These are phyloP conservation scores for Leccinum obscurum DNA, from an alignment of 768 basidiomycete species.

Conservation along the genomic window DNA sequence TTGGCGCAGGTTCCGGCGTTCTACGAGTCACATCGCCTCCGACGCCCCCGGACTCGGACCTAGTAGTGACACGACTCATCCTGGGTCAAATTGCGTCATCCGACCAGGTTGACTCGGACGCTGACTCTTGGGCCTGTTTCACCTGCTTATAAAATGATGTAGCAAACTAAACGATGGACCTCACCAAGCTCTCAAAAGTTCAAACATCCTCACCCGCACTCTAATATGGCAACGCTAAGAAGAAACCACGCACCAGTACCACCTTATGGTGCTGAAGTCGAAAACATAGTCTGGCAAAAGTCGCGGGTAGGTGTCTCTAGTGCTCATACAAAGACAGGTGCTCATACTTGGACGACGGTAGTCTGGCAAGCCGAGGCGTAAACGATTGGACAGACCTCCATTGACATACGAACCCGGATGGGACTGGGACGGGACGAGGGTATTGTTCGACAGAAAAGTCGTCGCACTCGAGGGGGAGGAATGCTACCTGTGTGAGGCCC, in stretches of 20 bases:
- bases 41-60: neutral
- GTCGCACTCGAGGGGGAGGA: neutral
- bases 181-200: neutral
- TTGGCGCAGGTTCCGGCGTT: neutral
- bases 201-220: neutral
- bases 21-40: neutral
- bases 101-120: conserved; percentile 12
- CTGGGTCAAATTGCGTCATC: conserved; percentile 8
- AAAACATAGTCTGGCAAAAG: conserved; percentile 11
- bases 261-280: conserved; percentile 8
- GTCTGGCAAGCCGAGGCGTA: conserved; percentile 17
- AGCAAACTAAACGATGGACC: neutral
- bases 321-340: neutral
- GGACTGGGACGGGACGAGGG: conserved; percentile 25
- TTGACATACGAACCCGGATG: conserved; percentile 21
- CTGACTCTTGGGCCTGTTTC: neutral
- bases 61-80: conserved; percentile 13
- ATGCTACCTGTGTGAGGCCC: neutral
- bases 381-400: conserved; percentile 11
- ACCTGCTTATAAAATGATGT: conserved; percentile 16
- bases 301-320: conserved; percentile 11
- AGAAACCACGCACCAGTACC: conserved; percentile 12
- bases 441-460: conserved; percentile 6
- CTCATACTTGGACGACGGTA: conserved; percentile 7
- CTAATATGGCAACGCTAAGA: conserved; percentile 22